A percentile compares a stretch with the other conserved stretches of the same genome.
These are phyloP conservation scores for Xerocomus potaroensis DNA, from an alignment of 768 basidiomycete species.

Conservation along the genomic window DNA sequence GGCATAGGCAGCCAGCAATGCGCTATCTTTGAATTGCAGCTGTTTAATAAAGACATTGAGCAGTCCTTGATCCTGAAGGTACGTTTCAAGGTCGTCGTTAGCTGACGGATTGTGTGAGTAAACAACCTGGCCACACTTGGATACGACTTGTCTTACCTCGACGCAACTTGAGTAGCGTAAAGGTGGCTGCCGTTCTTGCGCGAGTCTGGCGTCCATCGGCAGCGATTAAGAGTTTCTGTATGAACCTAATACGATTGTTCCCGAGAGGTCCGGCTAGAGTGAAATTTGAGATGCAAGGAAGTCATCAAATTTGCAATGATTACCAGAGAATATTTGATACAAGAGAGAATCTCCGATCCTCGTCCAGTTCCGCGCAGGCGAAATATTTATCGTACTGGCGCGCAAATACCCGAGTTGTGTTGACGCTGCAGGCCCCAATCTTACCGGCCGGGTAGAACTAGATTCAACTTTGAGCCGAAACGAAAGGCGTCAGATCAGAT, in stretches of 20 bases:
- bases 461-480: neutral
- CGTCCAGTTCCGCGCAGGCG: slow-evolving; percentile 11
- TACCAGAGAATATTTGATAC: slow-evolving; percentile 5
- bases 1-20: slow-evolving; percentile 15
- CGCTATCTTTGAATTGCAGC: slow-evolving; percentile 10
- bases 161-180: slow-evolving; percentile 11
- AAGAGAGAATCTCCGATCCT: slow-evolving; percentile 11
- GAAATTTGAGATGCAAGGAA: neutral
- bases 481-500: neutral
- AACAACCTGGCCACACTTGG: neutral
- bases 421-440: neutral
- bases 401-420: slow-evolving; percentile 5
- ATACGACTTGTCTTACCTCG: neutral
- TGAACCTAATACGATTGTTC: slow-evolving; percentile 7
- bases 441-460: neutral
- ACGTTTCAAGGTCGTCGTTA: slow-evolving; percentile 1
- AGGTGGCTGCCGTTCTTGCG: slow-evolving; percentile 13
- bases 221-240: slow-evolving; percentile 7
- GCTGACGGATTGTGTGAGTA: neutral
- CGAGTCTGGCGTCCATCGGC: slow-evolving; percentile 1
- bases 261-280: slow-evolving; percentile 2
- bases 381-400: slow-evolving; percentile 9
- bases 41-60: slow-evolving; percentile 9
- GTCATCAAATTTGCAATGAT: too few species aligned
- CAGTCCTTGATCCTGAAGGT: slow-evolving; percentile 1